phyloP scores from a whole-genome alignment of 2,329 filamentous ascomycete genomes.

The Berkeleyomyces basicola region DNA sequence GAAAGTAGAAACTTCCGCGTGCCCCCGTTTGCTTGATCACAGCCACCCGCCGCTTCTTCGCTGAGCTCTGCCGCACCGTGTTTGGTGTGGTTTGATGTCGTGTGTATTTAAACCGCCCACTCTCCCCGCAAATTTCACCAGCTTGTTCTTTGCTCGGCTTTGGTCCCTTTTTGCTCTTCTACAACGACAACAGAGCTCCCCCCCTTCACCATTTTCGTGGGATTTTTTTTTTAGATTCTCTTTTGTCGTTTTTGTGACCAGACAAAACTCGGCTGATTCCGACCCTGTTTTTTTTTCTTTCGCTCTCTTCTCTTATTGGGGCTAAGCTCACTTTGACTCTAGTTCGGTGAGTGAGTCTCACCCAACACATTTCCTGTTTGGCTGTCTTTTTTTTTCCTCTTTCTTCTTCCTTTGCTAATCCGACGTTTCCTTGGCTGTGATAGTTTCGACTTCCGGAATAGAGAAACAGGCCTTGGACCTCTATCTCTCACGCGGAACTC shows the following conservation, averaged over 20 bases:
- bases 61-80: too few relatives aligned
- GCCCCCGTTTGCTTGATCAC: background rate
- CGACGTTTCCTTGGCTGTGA: constrained; percentile 12
- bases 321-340: constrained; percentile 2
- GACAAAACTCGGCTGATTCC: constrained; percentile 4
- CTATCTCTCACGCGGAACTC: constrained; percentile 8
- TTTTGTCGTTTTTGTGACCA: background rate
- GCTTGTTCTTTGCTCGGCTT: background rate
- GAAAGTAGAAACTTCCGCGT: background rate
- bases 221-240: constrained; percentile 4
- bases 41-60: too few relatives aligned
- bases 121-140: background rate
- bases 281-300: background rate
- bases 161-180: background rate
- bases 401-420: background rate
- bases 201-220: background rate
- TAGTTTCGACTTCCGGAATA: background rate
- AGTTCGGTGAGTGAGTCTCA: constrained; percentile 1
- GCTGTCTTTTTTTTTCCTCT: constrained; percentile 7
- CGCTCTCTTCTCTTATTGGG: constrained; percentile 1
- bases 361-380: constrained; percentile 7
- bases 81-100: too few relatives aligned
- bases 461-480: background rate
- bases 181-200: background rate
- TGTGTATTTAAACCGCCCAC: too few relatives aligned